Evolutionary conservation across 345 rosid genomes (phyloP).

Genomic region (Salix viminalis): DNA sequence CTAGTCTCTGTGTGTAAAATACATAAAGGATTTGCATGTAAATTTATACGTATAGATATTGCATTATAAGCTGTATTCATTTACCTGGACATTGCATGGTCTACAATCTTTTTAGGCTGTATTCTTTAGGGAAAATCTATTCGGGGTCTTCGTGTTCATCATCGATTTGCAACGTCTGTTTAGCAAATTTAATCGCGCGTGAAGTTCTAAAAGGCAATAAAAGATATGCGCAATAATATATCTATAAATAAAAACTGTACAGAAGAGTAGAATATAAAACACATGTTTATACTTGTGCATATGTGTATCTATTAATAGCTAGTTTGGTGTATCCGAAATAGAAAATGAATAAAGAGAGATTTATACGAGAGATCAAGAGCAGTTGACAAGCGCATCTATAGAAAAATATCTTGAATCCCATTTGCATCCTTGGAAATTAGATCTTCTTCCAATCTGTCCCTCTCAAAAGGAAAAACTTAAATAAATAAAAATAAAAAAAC

Average conservation of each 20-base stretch:
- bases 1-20: not conserved
- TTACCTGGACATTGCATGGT: too few species aligned
- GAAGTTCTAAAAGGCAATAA: not conserved
- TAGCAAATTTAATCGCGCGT: not conserved
- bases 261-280: too few species aligned
- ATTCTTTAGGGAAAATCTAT: not conserved
- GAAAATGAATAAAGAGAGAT: not conserved
- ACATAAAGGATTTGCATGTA: not conserved
- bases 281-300: not conserved
- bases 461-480: not conserved
- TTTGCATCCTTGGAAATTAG: slow-evolving; percentile 14
- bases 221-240: not conserved
- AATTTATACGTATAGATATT: not conserved
- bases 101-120: not conserved
- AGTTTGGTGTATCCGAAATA: not conserved
- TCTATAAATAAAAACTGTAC: not conserved
- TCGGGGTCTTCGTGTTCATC: not conserved
- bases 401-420: slow-evolving; percentile 4
- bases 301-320: not conserved
- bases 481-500: too few species aligned
- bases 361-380: not conserved
- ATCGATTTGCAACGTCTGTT: not conserved
- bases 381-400: slow-evolving; percentile 11
- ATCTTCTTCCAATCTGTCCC: slow-evolving; percentile 30
- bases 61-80: too few species aligned